A percentile compares a stretch with the other conserved stretches of the same genome.
Conservation (phyloP, 768 basidiomycete genomes). For the Leccinellum rugosiceps region DNA sequence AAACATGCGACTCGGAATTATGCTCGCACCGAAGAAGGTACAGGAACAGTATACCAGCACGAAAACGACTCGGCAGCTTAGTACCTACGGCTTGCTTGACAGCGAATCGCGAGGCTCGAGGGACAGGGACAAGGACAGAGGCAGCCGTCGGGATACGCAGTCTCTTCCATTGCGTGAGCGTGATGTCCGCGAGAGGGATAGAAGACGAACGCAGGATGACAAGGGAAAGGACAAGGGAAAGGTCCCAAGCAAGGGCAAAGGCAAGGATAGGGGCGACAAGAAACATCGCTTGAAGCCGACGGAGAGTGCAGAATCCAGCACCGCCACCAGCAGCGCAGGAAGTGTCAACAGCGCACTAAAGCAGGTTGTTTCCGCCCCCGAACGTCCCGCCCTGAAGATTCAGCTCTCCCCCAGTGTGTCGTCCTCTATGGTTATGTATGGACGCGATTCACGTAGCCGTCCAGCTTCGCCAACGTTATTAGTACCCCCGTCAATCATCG, state of each 20-base stretch:
- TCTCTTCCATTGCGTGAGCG: conserved; percentile 16
- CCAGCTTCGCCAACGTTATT: conserved; percentile 22
- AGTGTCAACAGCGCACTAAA: conserved; percentile 15
- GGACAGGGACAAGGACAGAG: conserved; percentile 14
- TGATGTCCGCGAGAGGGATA: conserved; percentile 24
- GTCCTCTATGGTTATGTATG: conserved; percentile 11
- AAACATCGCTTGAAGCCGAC: conserved; percentile 25
- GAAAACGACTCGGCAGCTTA: conserved; percentile 63
- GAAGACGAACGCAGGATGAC: conserved; percentile 11
- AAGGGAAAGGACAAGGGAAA: conserved; percentile 19
- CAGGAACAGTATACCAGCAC: conserved; percentile 79
- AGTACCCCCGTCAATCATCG: conserved; percentile 5
- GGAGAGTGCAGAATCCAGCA: conserved; percentile 32
- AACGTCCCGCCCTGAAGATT: conserved; percentile 8
- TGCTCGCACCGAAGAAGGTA: conserved; percentile 72
- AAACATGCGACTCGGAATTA: conserved; percentile 40
- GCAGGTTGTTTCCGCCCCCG: conserved; percentile 9
- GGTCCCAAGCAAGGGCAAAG: conserved; percentile 30
- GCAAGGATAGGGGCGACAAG: conserved; percentile 28
- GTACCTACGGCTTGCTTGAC: conserved; percentile 63
- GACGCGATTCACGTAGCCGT: conserved; percentile 11
- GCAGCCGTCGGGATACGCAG: conserved; percentile 16
- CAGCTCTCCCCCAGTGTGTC: conserved; percentile 17
- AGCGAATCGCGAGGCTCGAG: conserved; percentile 32
- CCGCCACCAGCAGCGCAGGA: conserved; percentile 31